phyloP scores from a whole-genome alignment of 768 basidiomycete species.

The Termitomyces titanicus region DNA sequence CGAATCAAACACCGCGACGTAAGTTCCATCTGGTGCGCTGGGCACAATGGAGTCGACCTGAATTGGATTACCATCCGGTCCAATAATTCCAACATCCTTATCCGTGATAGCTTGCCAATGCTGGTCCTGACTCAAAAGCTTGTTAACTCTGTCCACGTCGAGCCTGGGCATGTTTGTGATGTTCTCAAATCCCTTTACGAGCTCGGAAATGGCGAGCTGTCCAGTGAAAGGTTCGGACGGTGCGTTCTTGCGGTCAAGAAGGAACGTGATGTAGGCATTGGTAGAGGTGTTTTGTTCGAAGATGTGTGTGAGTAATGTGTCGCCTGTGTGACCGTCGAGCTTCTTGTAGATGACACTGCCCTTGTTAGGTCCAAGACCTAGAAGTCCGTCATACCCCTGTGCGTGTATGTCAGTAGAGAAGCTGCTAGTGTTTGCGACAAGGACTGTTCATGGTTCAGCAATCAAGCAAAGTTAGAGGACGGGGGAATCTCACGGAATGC shows the following conservation, averaged over 20 bases:
- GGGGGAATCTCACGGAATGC: conserved; percentile 53
- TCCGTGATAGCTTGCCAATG: conserved; percentile 80
- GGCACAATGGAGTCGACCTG: conserved; percentile 63
- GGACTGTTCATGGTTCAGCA: conserved; percentile 36
- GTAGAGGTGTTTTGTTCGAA: conserved; percentile 56
- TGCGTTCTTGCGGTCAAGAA: conserved; percentile 59
- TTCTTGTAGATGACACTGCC: conserved; percentile 63
- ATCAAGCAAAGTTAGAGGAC: neutral
- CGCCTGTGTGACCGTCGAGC: conserved; percentile 43
- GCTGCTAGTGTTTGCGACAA: conserved; percentile 57
- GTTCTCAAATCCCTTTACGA: conserved; percentile 58
- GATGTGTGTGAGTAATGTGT: conserved; percentile 61
- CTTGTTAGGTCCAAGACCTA: conserved; percentile 76
- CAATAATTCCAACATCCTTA: conserved; percentile 61
- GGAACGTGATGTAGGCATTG: conserved; percentile 64
- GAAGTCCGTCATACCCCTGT: conserved; percentile 66
- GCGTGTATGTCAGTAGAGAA: conserved; percentile 59
- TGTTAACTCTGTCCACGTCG: conserved; percentile 60
- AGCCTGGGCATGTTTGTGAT: conserved; percentile 62
- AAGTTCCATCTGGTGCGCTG: conserved; percentile 56
- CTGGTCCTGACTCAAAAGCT: conserved; percentile 54
- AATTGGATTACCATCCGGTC: conserved; percentile 70
- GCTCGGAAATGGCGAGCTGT: conserved; percentile 66
- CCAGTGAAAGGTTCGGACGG: conserved; percentile 51
- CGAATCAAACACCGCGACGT: conserved; percentile 73